Evolutionary conservation across 441 rosid genomes (phyloP).

Genomic region (Hura crepitans): DNA sequence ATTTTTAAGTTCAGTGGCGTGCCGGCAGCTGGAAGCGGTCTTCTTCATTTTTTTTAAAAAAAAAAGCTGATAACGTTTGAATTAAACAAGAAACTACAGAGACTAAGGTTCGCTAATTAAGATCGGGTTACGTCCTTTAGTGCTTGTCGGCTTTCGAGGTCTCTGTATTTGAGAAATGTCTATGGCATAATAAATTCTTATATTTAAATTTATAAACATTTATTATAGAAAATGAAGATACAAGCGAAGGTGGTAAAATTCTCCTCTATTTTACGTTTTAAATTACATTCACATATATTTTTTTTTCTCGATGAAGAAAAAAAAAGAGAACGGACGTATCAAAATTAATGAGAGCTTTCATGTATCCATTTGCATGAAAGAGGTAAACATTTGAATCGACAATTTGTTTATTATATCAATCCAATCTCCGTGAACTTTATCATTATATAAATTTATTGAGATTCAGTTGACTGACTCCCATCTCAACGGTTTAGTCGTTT

Average conservation of each 20-base stretch:
- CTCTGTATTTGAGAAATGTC: too few relatives aligned
- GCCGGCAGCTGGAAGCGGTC: slow-evolving; percentile 15
- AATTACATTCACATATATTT: too few relatives aligned
- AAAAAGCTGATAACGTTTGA: background rate
- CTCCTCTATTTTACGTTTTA: too few relatives aligned
- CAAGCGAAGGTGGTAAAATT: too few relatives aligned
- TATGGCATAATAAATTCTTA: background rate
- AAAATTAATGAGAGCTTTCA: too few relatives aligned
- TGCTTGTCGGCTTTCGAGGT: slow-evolving; percentile 7
- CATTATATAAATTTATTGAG: background rate
- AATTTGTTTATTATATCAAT: background rate
- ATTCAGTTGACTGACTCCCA: background rate
- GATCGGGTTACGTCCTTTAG: background rate
- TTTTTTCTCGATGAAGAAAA: too few relatives aligned
- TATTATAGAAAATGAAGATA: too few relatives aligned
- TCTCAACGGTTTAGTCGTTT: slow-evolving; percentile 16
- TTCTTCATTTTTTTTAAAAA: background rate
- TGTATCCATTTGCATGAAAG: background rate
- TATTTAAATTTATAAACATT: too few relatives aligned
- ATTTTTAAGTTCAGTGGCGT: slow-evolving; percentile 9
- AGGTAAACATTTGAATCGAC: background rate
- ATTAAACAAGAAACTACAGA: background rate
- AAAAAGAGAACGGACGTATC: too few relatives aligned
- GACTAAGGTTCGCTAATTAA: background rate
- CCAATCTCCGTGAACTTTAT: background rate